Percentiles rank a stretch among this genome's conserved stretches.
Evolutionary conservation across 176 grass and related monocot genomes (phyloP).

Genomic region (Chrysopogon serrulatus): DNA sequence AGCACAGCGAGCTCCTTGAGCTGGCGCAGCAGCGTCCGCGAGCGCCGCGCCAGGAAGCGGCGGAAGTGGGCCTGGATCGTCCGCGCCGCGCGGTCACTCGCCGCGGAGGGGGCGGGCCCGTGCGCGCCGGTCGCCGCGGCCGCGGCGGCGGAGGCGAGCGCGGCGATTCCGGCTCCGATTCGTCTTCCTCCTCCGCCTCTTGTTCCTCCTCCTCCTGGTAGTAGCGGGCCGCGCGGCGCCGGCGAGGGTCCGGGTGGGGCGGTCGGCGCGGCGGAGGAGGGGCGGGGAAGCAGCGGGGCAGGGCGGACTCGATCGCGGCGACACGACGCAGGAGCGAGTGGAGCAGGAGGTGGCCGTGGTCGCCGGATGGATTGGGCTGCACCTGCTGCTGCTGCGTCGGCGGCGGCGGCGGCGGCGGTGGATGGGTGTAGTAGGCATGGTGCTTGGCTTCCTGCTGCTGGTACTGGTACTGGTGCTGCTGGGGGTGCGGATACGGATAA

Average conservation of each 20-base stretch:
- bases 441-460: conserved; percentile 18
- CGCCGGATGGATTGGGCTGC: conserved; percentile 4
- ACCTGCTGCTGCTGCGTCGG: background rate
- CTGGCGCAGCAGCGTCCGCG: conserved; percentile 79
- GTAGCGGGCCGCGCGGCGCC: conserved; percentile 10
- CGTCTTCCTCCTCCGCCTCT: background rate
- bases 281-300: conserved; percentile 21
- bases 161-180: background rate
- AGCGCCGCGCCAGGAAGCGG: conserved; percentile 77
- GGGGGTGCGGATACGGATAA: background rate
- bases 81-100: conserved; percentile 63
- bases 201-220: background rate
- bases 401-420: conserved; percentile 14
- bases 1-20: conserved; percentile 77
- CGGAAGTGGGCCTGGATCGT: conserved; percentile 85
- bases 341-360: conserved; percentile 46
- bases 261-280: background rate
- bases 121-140: background rate
- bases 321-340: conserved; percentile 73
- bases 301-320: conserved; percentile 58
- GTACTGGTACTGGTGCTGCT: conserved; percentile 28
- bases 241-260: background rate
- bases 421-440: conserved; percentile 18
- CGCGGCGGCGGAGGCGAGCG: background rate
- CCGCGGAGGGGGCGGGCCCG: conserved; percentile 4